Conservation (phyloP, 805 yeast genomes). For the Ogataea pilisensis region DNA sequence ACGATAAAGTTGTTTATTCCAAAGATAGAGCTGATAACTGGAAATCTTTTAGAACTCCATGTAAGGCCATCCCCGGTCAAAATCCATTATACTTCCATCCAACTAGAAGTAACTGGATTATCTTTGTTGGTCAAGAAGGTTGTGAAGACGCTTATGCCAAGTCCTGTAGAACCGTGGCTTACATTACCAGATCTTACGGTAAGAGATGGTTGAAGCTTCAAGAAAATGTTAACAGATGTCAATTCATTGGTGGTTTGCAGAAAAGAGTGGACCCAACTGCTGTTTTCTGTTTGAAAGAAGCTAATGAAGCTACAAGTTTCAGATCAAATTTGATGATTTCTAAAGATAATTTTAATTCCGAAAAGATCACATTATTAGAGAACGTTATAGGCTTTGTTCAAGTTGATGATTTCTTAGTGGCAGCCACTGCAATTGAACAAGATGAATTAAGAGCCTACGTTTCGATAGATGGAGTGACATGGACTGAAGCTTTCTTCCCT, state of each 20-base stretch:
- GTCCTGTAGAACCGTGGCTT: constrained; percentile 56
- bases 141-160: constrained; percentile 44
- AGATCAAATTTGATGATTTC: constrained; percentile 41
- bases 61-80: constrained; percentile 38
- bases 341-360: constrained; percentile 43
- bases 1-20: constrained; percentile 52
- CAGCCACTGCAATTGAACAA: constrained; percentile 52
- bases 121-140: constrained; percentile 62
- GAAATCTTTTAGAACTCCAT: constrained; percentile 49
- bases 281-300: constrained; percentile 55
- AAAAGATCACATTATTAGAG: constrained; percentile 40
- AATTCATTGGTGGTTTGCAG: constrained; percentile 52
- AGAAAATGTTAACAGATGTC: constrained; percentile 59
- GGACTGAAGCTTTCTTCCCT: constrained; percentile 78
- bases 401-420: constrained; percentile 65
- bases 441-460: constrained; percentile 61
- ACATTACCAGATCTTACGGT: constrained; percentile 65
- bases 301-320: constrained; percentile 32
- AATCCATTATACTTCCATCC: constrained; percentile 61
- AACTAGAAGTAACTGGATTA: constrained; percentile 51
- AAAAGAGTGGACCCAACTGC: constrained; percentile 42
- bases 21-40: constrained; percentile 65
- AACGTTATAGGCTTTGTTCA: constrained; percentile 66
- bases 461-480: constrained; percentile 65
- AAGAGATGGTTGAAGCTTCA: constrained; percentile 51